Evolutionary conservation across 1,139 yeast genomes (phyloP).

Genomic region (Nakaseomyces glabratus): DNA sequence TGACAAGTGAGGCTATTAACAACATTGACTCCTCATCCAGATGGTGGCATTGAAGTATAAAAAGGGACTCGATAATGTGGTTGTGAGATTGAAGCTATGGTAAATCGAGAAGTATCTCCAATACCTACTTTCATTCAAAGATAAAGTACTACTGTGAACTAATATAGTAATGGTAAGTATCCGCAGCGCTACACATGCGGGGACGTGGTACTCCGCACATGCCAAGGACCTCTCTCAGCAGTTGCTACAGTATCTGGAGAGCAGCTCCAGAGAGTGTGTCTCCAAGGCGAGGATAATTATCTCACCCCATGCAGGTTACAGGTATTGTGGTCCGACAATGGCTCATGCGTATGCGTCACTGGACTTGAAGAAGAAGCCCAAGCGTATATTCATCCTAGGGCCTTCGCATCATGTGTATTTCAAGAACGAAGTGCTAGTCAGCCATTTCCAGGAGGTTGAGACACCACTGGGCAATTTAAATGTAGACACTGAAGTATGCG

Average conservation of each 20-base stretch:
- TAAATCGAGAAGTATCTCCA: too few relatives aligned
- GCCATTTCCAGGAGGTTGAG: constrained; percentile 47
- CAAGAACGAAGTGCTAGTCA: constrained; percentile 47
- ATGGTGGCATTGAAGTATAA: too few relatives aligned
- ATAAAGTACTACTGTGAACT: too few relatives aligned
- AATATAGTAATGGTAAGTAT: too few relatives aligned
- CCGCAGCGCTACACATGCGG: constrained; percentile 72
- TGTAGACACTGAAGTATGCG: constrained; percentile 44
- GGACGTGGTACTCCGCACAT: constrained; percentile 70
- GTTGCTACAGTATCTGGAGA: constrained; percentile 38
- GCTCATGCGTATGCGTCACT: constrained; percentile 71
- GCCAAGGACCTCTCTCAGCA: constrained; percentile 39
- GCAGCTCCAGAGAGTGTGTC: constrained; percentile 24
- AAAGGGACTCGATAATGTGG: too few relatives aligned
- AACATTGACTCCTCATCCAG: too few relatives aligned
- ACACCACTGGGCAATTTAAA: constrained; percentile 76
- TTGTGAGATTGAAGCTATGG: too few relatives aligned
- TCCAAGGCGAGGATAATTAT: constrained; percentile 54
- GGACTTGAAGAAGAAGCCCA: constrained; percentile 36
- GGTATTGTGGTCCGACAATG: constrained; percentile 69
- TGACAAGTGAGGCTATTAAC: too few relatives aligned
- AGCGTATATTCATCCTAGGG: constrained; percentile 72
- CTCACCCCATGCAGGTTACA: constrained; percentile 84
- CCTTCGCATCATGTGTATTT: constrained; percentile 94
- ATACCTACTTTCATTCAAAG: too few relatives aligned